Percentiles rank a stretch among this genome's conserved stretches.
phyloP scores from a whole-genome alignment of 2,329 filamentous ascomycete species.

The Fusarium metavorans region DNA sequence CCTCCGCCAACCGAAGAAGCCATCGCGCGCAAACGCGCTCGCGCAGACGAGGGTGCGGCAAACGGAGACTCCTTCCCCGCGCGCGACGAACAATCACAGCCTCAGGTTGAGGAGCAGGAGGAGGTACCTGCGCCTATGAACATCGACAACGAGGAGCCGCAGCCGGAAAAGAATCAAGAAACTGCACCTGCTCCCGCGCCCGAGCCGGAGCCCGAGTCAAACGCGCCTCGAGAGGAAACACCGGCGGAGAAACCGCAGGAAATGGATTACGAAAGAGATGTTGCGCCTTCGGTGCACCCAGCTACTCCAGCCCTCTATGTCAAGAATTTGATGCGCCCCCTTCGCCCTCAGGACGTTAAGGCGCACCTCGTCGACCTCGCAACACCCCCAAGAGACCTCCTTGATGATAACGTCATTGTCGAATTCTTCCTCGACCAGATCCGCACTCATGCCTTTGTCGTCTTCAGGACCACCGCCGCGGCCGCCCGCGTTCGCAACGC shows the following conservation, averaged over 20 bases:
- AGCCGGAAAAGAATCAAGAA: conserved; percentile 9
- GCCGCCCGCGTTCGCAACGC: conserved; percentile 81
- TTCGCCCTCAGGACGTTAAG: conserved; percentile 76
- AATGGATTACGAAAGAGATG: conserved; percentile 51
- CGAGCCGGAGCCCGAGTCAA: background rate
- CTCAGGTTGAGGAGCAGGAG: conserved; percentile 15
- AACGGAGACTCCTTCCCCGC: conserved; percentile 16
- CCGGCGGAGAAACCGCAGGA: conserved; percentile 26
- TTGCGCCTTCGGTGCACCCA: conserved; percentile 73
- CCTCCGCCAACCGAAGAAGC: conserved; percentile 68
- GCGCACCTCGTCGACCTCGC: conserved; percentile 78
- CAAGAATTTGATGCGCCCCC: conserved; percentile 87
- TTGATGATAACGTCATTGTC: conserved; percentile 66
- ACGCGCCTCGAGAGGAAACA: background rate
- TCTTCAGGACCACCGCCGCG: conserved; percentile 75
- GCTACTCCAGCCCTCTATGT: conserved; percentile 88
- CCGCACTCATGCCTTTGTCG: conserved; percentile 87
- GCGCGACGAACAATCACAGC: conserved; percentile 27
- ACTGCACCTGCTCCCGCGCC: background rate
- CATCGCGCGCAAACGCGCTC: conserved; percentile 66
- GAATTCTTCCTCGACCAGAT: conserved; percentile 86
- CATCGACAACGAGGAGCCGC: conserved; percentile 17
- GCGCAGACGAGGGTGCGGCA: conserved; percentile 50
- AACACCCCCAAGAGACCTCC: conserved; percentile 63
- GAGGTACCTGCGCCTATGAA: conserved; percentile 22